Base-by-base conservation (phyloP, 768 basidiomycete species). In the Boletales sp. region DNA sequence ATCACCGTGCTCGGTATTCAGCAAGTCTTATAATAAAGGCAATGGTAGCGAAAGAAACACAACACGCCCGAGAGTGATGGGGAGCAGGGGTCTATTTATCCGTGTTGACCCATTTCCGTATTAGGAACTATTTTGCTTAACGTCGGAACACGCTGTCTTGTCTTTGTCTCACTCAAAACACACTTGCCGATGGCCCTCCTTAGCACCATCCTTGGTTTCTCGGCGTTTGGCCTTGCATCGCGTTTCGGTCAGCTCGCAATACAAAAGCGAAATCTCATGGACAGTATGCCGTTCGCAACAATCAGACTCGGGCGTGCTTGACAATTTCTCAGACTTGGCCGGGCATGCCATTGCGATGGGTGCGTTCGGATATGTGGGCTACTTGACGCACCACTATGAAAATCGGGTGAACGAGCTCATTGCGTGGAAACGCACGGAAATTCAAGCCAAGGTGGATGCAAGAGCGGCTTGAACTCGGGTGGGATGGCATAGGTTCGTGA, bases 191-290 rank as follows among this genome's bases (percentile, higher is more conserved):
- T 88, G 84, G 64, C 86, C 37, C 70, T 90, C 62, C 72, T 87
- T 48, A 71, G 81, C 43, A 88, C 81, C 63, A 69, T 91, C 54
- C 66, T 90, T 63, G 88, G 89, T 37, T 90, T 90, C 69, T 87
- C 89, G 3, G 68, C 79, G 49, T 86, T 92, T 63, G 93, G 93
- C 38, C 84, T 97, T 51, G 84, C 84, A 18, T 83, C 86, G 17
- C 79, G 94, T 51, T 75, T 92, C 52, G 90, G 89, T 59, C 92
- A 94, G 71, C 82, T 97, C 19, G 87, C 86, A 47, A 87, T 97
- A 61, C 86, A 91, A 69, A 84, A 78, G 64, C 77, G 87, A 61
- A 83, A 84, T 63, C 77, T 94, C 52, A 80, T 88, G 69, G 78
- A 83, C 40, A 90, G 93, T 94, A 64, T 66, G 91, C 80, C 18